These are phyloP conservation scores for Hypoxylon sp. DNA, from an alignment of 2,329 filamentous ascomycete species.

Conservation along the genomic window DNA sequence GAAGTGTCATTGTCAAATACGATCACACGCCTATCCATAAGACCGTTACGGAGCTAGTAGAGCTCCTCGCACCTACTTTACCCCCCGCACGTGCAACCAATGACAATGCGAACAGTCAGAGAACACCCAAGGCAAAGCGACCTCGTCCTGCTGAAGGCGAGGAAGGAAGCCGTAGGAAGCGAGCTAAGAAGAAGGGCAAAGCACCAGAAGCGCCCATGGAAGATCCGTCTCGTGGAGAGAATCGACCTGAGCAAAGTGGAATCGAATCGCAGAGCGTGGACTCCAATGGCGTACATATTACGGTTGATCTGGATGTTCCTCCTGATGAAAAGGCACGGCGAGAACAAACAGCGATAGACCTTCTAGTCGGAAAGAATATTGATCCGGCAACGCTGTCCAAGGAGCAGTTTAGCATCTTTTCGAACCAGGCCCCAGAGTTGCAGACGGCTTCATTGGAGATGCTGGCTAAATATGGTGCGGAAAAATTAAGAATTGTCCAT, in stretches of 20 bases:
- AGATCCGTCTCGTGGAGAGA: constrained; percentile 12
- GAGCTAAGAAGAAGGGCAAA: constrained; percentile 48
- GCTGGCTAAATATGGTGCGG: constrained; percentile 70
- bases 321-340: constrained; percentile 66
- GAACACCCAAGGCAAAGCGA: constrained; percentile 52
- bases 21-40: constrained; percentile 71
- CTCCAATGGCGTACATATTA: constrained; percentile 37
- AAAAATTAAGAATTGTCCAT: constrained; percentile 70
- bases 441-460: constrained; percentile 69
- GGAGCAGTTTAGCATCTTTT: constrained; percentile 72
- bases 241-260: constrained; percentile 32
- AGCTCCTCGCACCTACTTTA: constrained; percentile 60
- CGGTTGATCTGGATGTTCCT: constrained; percentile 59
- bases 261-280: constrained; percentile 33
- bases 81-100: constrained; percentile 56
- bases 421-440: constrained; percentile 70
- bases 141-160: constrained; percentile 51
- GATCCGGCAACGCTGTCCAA: constrained; percentile 66
- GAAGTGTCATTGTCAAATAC: constrained; percentile 67
- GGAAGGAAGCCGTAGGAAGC: constrained; percentile 49
- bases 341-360: constrained; percentile 62
- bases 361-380: constrained; percentile 64
- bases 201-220: constrained; percentile 44
- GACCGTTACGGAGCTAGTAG: constrained; percentile 66
- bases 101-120: constrained; percentile 42